Conservation (phyloP, 495 filamentous ascomycete species). For the Venustampulla echinocandica region DNA sequence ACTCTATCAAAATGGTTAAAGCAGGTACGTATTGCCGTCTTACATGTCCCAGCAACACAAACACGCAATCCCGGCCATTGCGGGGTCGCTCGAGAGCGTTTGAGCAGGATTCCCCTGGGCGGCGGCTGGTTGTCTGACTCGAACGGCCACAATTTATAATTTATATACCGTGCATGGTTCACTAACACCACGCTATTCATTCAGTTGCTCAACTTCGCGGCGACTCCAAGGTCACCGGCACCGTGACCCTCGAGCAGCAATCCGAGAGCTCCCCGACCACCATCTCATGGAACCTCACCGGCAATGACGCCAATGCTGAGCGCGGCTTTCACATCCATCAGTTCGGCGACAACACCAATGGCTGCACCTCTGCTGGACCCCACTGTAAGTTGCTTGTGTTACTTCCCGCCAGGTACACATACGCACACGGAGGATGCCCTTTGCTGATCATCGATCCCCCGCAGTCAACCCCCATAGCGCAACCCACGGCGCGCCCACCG, state of each 20-base stretch:
- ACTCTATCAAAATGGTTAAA: constrained; percentile 80
- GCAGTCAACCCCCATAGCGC: constrained; percentile 90
- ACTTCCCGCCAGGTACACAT: no score
- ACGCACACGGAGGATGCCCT: not conserved
- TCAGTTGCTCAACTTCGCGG: constrained; percentile 92
- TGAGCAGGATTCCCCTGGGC: constrained; percentile 26
- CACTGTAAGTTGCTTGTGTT: constrained; percentile 60
- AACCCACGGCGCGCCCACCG: constrained; percentile 79
- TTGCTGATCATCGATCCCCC: constrained; percentile 10
- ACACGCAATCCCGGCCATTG: constrained; percentile 4
- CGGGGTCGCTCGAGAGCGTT: constrained; percentile 29
- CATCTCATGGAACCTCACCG: constrained; percentile 84
- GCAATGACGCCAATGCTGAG: constrained; percentile 89
- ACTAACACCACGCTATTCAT: not conserved
- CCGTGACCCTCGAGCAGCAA: constrained; percentile 89
- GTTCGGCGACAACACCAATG: constrained; percentile 99
- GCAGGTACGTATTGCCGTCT: constrained; percentile 59
- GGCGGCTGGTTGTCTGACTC: constrained; percentile 12
- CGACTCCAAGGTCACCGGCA: constrained; percentile 87
- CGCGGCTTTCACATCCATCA: constrained; percentile 97
- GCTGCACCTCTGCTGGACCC: constrained; percentile 93
- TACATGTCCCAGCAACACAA: not conserved
- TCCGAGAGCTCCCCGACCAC: constrained; percentile 72
- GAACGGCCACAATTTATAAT: constrained; percentile 22
- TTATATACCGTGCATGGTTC: not conserved